Evolutionary conservation across 805 yeast genomes (phyloP).

Genomic region (Lipomyces sp.): DNA sequence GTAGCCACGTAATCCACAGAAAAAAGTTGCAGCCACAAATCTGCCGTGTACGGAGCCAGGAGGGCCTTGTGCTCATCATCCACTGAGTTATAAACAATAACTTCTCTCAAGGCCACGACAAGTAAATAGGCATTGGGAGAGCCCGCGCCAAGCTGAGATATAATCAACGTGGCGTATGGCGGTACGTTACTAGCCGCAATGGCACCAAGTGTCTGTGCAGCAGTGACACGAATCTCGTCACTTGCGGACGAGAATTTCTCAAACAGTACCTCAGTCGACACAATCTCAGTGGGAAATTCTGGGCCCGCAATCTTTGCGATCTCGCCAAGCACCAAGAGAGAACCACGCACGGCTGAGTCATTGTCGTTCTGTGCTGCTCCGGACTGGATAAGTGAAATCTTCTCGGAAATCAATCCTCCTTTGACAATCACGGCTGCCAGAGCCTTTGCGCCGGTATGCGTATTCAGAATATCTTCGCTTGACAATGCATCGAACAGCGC

Average conservation of each 20-base stretch:
- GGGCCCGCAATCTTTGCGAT: conserved; percentile 10
- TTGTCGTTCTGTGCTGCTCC: neutral
- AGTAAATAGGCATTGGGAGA: conserved; percentile 32
- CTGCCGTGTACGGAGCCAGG: conserved; percentile 22
- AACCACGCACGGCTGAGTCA: conserved; percentile 2
- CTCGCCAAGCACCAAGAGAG: conserved; percentile 22
- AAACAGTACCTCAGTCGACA: conserved; percentile 38
- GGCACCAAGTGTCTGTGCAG: conserved; percentile 55
- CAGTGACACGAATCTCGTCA: conserved; percentile 42
- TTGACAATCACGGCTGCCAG: conserved; percentile 16
- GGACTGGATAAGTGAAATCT: conserved; percentile 1
- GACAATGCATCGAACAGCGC: conserved; percentile 1
- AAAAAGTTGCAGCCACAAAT: conserved; percentile 30
- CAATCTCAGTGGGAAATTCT: conserved; percentile 2
- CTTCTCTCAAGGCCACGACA: conserved; percentile 35
- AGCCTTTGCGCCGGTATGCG: conserved; percentile 12
- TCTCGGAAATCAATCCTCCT: conserved; percentile 12
- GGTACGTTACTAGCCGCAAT: conserved; percentile 44
- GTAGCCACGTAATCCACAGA: conserved; percentile 8
- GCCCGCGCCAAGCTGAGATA: conserved; percentile 35
- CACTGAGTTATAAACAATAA: conserved; percentile 16
- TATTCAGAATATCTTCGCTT: conserved; percentile 28
- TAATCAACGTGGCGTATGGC: conserved; percentile 42
- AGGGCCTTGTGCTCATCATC: neutral
- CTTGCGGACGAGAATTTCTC: conserved; percentile 39